Conservation (phyloP, 257 asterid genomes). For the Haberlea rhodopensis region DNA sequence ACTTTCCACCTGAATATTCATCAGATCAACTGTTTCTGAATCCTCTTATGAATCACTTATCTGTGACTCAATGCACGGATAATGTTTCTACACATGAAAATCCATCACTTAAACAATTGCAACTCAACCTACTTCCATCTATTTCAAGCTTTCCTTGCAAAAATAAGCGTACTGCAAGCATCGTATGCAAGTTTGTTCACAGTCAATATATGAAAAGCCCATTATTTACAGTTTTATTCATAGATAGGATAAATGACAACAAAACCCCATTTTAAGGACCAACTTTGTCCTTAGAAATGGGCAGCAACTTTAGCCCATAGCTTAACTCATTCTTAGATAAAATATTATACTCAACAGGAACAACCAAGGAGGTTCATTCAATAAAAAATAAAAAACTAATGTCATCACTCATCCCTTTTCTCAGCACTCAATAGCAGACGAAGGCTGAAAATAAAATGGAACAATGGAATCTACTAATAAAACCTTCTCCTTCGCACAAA, state of each 20-base stretch:
- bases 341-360: too few relatives aligned
- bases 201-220: too few relatives aligned
- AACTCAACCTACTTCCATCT: background rate
- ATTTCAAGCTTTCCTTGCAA: background rate
- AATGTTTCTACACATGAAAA: too few relatives aligned
- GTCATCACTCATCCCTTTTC: background rate
- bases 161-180: background rate
- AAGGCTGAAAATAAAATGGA: background rate
- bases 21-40: too few relatives aligned
- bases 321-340: too few relatives aligned
- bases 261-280: too few relatives aligned
- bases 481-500: background rate
- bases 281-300: too few relatives aligned
- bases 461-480: background rate
- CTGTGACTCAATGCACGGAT: too few relatives aligned
- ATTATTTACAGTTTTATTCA: too few relatives aligned
- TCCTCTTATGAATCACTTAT: too few relatives aligned
- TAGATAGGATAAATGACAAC: background rate
- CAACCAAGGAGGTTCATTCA: background rate
- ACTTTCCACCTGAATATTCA: too few relatives aligned
- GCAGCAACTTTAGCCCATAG: too few relatives aligned
- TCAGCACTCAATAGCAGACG: constrained; percentile 1
- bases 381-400: constrained; percentile 4
- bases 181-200: background rate
- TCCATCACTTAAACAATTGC: background rate